These are phyloP conservation scores for Gossypium longicalyx DNA, from an alignment of 345 rosid genomes.

Conservation along the genomic window DNA sequence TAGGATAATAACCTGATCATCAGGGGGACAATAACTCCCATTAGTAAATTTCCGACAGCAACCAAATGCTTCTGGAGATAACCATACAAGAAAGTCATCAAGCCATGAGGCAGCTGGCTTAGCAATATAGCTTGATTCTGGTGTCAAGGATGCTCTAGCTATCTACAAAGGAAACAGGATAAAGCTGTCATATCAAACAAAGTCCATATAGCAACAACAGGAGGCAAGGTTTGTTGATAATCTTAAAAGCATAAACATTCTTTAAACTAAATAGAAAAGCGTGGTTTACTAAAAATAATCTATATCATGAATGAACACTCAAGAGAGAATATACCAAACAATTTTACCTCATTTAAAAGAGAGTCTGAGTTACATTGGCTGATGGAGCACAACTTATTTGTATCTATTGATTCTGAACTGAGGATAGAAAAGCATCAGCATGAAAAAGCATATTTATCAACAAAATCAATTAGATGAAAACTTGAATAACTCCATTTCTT, in stretches of 20 bases:
- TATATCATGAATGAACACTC: neutral
- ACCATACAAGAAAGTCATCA: conserved; percentile 96
- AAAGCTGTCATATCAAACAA: conserved; percentile 9
- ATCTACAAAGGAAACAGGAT: conserved; percentile 43
- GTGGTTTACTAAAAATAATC: neutral
- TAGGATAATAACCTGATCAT: conserved; percentile 68
- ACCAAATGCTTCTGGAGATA: conserved; percentile 98
- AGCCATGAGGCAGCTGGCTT: conserved; percentile 99
- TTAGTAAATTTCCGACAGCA: conserved; percentile 93
- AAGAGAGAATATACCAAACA: neutral
- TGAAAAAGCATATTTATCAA: conserved; percentile 18
- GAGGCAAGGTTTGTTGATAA: neutral
- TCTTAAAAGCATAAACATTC: neutral
- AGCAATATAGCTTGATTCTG: conserved; percentile 87
- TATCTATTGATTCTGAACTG: conserved; percentile 90
- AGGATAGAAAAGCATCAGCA: conserved; percentile 29
- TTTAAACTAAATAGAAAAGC: neutral
- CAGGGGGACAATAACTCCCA: conserved; percentile 90
- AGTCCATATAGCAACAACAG: neutral
- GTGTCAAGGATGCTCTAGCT: conserved; percentile 70
- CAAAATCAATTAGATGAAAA: conserved; percentile 13
- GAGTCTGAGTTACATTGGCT: conserved; percentile 85
- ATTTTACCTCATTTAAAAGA: conserved; percentile 77
- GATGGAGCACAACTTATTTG: conserved; percentile 89
- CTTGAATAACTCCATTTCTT: neutral